A percentile compares a stretch with the other conserved stretches of the same genome.
These are phyloP conservation scores for Curvularia eragrostidis DNA, from an alignment of 2,329 filamentous ascomycete species.

Conservation along the genomic window DNA sequence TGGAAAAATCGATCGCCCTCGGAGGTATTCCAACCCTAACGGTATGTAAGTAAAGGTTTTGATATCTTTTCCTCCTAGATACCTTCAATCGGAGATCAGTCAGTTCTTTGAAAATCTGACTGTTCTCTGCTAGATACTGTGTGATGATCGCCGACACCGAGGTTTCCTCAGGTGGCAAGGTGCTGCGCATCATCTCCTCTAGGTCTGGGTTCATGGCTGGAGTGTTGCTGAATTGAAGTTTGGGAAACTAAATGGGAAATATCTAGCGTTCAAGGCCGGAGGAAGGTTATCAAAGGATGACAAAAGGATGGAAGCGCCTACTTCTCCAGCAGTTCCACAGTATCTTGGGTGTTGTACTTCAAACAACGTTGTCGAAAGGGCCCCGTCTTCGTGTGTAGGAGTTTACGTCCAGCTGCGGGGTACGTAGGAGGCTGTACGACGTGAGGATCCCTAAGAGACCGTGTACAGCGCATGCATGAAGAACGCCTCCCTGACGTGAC, in stretches of 20 bases:
- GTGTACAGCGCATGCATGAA: slow-evolving; percentile 9
- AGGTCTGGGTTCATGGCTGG: slow-evolving; percentile 7
- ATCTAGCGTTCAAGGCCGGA: slow-evolving; percentile 4
- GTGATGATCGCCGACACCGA: slow-evolving; percentile 11
- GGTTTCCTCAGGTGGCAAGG: slow-evolving; percentile 9
- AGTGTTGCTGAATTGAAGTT: slow-evolving; percentile 7
- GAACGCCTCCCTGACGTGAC: slow-evolving; percentile 5
- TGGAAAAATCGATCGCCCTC: slow-evolving; percentile 1
- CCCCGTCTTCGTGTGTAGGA: background rate
- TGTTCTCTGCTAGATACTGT: slow-evolving; percentile 14
- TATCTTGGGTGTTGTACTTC: slow-evolving; percentile 10
- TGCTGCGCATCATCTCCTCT: slow-evolving; percentile 14
- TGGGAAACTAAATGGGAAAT: slow-evolving; percentile 8
- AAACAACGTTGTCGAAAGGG: background rate
- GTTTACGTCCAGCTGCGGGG: slow-evolving; percentile 12
- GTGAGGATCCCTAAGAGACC: slow-evolving; percentile 8
- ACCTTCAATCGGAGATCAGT: slow-evolving; percentile 10
- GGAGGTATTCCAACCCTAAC: slow-evolving; percentile 1
- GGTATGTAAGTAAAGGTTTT: slow-evolving; percentile 51
- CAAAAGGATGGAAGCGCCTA: slow-evolving; percentile 8
- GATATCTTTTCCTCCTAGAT: slow-evolving; percentile 4
- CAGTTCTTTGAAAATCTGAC: slow-evolving; percentile 11
- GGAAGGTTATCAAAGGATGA: slow-evolving; percentile 11
- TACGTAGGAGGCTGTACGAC: slow-evolving; percentile 10
- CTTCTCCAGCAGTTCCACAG: slow-evolving; percentile 6